These are phyloP conservation scores for Stentor coeruleus DNA, from an alignment of 73 alveolate species.

Conservation along the genomic window DNA sequence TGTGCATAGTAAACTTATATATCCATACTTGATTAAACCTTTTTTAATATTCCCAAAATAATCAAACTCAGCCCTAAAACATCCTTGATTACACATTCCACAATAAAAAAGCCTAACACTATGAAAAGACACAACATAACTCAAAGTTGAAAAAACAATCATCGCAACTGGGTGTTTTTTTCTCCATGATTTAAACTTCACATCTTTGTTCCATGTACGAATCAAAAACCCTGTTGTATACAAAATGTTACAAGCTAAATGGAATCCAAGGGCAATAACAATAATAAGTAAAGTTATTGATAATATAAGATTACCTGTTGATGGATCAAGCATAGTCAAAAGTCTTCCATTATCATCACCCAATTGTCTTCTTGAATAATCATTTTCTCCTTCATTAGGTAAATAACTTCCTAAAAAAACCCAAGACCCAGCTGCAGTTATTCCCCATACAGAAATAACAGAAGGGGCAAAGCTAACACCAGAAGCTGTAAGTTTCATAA, in stretches of 20 bases:
- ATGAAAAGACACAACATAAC: neutral
- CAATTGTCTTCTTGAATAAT: neutral
- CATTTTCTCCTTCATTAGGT: neutral
- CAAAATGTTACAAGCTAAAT: neutral
- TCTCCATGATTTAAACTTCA: neutral
- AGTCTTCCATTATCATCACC: neutral
- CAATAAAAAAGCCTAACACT: neutral
- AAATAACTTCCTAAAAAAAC: neutral
- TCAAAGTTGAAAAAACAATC: neutral
- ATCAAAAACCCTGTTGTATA: neutral
- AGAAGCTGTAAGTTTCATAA: conserved; percentile 3
- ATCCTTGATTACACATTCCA: conserved; percentile 5
- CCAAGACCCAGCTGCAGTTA: conserved; percentile 23
- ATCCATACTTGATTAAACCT: neutral
- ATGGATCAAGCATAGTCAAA: neutral
- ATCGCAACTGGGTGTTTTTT: neutral
- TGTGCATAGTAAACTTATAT: neutral
- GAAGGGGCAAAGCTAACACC: conserved; percentile 12
- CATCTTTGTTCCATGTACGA: neutral
- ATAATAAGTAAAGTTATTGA: neutral
- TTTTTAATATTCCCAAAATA: neutral
- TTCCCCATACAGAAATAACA: neutral
- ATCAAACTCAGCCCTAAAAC: neutral
- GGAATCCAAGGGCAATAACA: neutral
- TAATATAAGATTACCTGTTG: neutral